Conservation (phyloP, 305 asterid species). For the Ruellia speciosa region DNA sequence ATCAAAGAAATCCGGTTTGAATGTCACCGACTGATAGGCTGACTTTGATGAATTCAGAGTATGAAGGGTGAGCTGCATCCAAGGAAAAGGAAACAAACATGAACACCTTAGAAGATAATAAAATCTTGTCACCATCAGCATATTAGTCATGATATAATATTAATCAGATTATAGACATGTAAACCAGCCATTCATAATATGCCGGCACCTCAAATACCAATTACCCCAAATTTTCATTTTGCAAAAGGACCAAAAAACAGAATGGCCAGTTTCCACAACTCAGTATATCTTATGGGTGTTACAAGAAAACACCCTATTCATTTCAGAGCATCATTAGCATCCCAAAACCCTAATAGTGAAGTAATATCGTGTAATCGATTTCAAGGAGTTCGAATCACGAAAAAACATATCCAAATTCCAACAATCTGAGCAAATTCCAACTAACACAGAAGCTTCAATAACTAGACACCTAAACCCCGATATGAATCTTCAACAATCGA, state of each 20-base stretch:
- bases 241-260: no score
- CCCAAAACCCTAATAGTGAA: background rate
- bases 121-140: no score
- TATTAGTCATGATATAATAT: background rate
- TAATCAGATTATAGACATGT: background rate
- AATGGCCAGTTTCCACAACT: no score
- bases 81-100: slow-evolving; percentile 11
- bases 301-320: background rate
- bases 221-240: no score
- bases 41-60: slow-evolving; percentile 88
- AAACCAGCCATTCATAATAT: no score
- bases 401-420: background rate
- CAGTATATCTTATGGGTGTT: no score
- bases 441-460: slow-evolving; percentile 1
- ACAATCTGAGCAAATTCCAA: background rate
- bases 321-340: background rate
- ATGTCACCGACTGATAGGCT: slow-evolving; percentile 70
- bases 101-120: background rate
- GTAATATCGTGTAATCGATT: no score
- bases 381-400: no score
- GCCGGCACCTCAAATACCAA: no score
- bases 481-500: background rate
- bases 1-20: slow-evolving; percentile 78
- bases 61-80: slow-evolving; percentile 57
- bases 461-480: slow-evolving; percentile 6